These are phyloP conservation scores for Alternaria gaisen DNA, from an alignment of 2,329 filamentous ascomycete species.

Conservation along the genomic window DNA sequence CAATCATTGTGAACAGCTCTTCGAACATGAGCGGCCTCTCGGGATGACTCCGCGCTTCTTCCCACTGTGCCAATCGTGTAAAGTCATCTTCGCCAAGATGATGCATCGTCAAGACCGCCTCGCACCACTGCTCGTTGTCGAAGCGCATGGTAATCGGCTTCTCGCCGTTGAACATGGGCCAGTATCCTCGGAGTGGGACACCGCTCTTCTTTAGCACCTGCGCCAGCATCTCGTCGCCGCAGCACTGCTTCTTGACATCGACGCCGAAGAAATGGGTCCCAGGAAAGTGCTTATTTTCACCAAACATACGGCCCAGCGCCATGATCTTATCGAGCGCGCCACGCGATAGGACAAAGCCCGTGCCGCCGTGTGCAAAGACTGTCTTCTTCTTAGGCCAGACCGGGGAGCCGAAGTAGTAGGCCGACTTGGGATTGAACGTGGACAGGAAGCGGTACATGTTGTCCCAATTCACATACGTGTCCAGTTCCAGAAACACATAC, in stretches of 20 bases:
- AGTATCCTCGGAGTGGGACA: conserved; percentile 49
- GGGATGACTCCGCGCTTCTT: conserved; percentile 32
- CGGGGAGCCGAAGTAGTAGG: conserved; percentile 54
- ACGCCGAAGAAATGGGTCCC: conserved; percentile 50
- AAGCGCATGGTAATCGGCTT: conserved; percentile 51
- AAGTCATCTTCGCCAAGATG: conserved; percentile 45
- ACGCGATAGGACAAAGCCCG: conserved; percentile 55
- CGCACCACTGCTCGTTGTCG: conserved; percentile 54
- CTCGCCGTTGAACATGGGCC: conserved; percentile 58
- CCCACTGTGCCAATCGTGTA: conserved; percentile 39
- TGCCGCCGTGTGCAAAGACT: conserved; percentile 56
- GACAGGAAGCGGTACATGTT: conserved; percentile 53
- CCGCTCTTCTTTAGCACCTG: conserved; percentile 50
- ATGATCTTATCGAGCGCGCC: conserved; percentile 59
- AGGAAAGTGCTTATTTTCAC: conserved; percentile 41
- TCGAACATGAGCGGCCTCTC: conserved; percentile 44
- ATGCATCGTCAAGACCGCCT: conserved; percentile 53
- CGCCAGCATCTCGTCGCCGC: conserved; percentile 51
- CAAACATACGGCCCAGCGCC: conserved; percentile 50
- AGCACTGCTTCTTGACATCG: conserved; percentile 46
- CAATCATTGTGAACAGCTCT: conserved; percentile 44
- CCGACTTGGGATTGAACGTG: conserved; percentile 47
- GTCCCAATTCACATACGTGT: conserved; percentile 51
- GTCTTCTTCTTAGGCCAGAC: conserved; percentile 47
- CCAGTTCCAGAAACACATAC: conserved; percentile 51